Percentiles rank a stretch among this genome's conserved stretches.
Conservation (phyloP, 1,284 basidiomycete genomes). For the Microbotryum intermedium region DNA sequence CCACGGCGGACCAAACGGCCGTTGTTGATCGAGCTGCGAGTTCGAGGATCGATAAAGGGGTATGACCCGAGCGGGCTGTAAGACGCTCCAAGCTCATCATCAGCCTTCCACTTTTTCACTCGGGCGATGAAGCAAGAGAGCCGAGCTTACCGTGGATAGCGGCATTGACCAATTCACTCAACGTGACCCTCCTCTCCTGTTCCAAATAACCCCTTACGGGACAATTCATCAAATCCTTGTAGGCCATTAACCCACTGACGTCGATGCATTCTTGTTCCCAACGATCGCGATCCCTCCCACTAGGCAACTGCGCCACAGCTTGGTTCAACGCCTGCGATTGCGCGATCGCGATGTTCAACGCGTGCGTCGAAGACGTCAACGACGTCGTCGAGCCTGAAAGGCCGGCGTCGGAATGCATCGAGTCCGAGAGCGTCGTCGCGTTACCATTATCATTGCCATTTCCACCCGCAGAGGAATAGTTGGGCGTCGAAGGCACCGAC, state of each 20-base stretch:
- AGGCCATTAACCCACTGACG: conserved; percentile 67
- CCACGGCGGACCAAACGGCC: conserved; percentile 26
- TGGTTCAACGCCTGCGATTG: conserved; percentile 51
- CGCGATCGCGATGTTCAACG: conserved; percentile 30
- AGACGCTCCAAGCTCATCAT: not conserved
- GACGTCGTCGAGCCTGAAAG: conserved; percentile 27
- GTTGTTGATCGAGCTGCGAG: conserved; percentile 28
- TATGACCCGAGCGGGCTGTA: conserved; percentile 22
- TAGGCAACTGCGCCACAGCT: conserved; percentile 49
- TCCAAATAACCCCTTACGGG: conserved; percentile 59
- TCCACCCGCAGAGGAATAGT: conserved; percentile 11
- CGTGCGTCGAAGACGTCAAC: conserved; percentile 23
- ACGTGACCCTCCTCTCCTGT: conserved; percentile 59
- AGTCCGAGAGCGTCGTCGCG: not conserved
- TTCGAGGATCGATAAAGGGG: conserved; percentile 25
- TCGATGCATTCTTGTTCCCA: conserved; percentile 61
- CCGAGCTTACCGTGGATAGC: conserved; percentile 63
- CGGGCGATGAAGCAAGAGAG: not conserved
- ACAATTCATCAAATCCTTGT: conserved; percentile 61
- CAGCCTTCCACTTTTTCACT: too few species aligned
- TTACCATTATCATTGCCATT: not conserved
- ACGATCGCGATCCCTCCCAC: conserved; percentile 47
- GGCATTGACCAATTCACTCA: conserved; percentile 76
- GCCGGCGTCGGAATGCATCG: conserved; percentile 13
- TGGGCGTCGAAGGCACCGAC: conserved; percentile 25